Evolutionary conservation across 345 rosid species (phyloP), one percentile per base, ranked within the genome.

Genomic region (Lepidium africanum): DNA sequence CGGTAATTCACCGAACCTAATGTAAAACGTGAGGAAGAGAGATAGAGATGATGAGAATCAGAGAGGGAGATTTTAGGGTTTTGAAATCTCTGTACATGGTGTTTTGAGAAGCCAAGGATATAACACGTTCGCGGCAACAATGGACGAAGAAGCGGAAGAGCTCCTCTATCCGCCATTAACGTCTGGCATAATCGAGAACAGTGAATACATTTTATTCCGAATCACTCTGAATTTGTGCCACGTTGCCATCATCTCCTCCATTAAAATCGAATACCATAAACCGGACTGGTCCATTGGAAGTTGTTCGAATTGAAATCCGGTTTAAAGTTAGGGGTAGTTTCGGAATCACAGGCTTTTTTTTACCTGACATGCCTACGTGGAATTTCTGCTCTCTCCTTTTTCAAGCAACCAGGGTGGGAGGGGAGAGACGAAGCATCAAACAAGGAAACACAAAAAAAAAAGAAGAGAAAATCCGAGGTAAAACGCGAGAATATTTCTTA

Each of bases 311-410:
- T 30, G 0, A 72, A 19, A 10, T 19, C 55, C 67, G 56, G 77
- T 32, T 59, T 3, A 25, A 43, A 6, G 0, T 1, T 0, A 47
- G 17, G 82, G 84, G 75, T 47, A 69, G 33, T 45, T 33, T 23
- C 4, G 84, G 76, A 46, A 76, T 16, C 33, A 11, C 4, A 9
- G 0, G 5, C 17, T 3, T 4, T 63, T 45, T 47, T 67, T 42
- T 64, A 48, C 67, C 27, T 64, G 61, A 19, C 67, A 76, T 68
- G 77, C 71, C 73, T 70, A 72, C 84, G 84, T 81, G 63, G 74
- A 51, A 59, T 66, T 49, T 66, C 61, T 73, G 40, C 39, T 64
- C 32, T 65, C 43, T 63, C 38, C 25, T 53, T 72, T 60, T 63
- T 67, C 61, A 33, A 59, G 67, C 10, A 73, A 66, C 63, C 33